Conservation (phyloP, 2,329 filamentous ascomycete genomes). For the Exophiala xenobiotica region DNA sequence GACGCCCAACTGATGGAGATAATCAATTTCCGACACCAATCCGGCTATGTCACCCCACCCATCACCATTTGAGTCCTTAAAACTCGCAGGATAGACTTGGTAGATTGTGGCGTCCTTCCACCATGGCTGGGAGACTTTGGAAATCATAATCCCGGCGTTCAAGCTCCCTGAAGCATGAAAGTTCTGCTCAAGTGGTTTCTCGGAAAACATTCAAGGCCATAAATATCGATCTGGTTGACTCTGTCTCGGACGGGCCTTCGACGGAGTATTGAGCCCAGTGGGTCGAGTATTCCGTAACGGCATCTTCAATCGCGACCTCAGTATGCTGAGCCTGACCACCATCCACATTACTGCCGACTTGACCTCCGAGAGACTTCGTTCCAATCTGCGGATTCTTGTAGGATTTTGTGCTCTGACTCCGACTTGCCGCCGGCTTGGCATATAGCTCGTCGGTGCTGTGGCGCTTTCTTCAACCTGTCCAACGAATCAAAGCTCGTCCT, state of each 20-base stretch:
- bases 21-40: conserved; percentile 32
- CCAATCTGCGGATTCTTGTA: too few relatives aligned
- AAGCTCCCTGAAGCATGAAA: background rate
- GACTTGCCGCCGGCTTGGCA: background rate
- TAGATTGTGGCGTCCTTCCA: conserved; percentile 41
- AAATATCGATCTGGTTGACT: too few relatives aligned
- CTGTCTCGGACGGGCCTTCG: too few relatives aligned
- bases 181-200: background rate
- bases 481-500: background rate
- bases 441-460: background rate
- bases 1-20: conserved; percentile 33
- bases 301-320: too few relatives aligned
- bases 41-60: conserved; percentile 35
- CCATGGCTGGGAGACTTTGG: conserved; percentile 30
- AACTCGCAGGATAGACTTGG: conserved; percentile 34
- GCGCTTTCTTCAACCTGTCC: background rate
- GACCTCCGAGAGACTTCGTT: too few relatives aligned
- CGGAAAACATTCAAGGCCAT: too few relatives aligned
- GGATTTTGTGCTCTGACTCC: too few relatives aligned
- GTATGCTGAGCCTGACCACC: too few relatives aligned
- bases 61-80: conserved; percentile 35
- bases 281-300: too few relatives aligned
- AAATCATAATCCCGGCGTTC: background rate
- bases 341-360: too few relatives aligned
- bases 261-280: too few relatives aligned